These are phyloP conservation scores for Pseudomassariella vexata DNA, from an alignment of 2,329 filamentous ascomycete genomes.

Conservation along the genomic window DNA sequence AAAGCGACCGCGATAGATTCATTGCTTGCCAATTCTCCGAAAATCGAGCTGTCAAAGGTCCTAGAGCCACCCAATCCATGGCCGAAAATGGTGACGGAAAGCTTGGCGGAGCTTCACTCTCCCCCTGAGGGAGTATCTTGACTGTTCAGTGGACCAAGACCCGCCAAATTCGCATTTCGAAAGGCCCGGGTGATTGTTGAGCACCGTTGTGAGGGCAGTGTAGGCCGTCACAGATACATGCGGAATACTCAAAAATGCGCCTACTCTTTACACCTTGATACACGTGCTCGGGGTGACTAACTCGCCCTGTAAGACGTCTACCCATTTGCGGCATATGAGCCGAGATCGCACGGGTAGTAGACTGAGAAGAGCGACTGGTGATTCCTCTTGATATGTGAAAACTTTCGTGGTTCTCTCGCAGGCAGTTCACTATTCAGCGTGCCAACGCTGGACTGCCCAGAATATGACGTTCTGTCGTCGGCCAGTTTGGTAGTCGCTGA, in stretches of 20 bases:
- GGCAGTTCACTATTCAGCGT: constrained; percentile 64
- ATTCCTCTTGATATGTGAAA: constrained; percentile 34
- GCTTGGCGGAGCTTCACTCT: constrained; percentile 26
- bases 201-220: constrained; percentile 52
- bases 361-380: constrained; percentile 56
- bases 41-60: constrained; percentile 57
- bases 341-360: constrained; percentile 56
- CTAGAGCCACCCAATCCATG: constrained; percentile 60
- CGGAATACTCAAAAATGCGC: constrained; percentile 53
- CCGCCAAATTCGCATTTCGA: constrained; percentile 52
- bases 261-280: constrained; percentile 53
- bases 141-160: constrained; percentile 19
- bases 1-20: constrained; percentile 60
- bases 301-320: constrained; percentile 47
- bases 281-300: constrained; percentile 56
- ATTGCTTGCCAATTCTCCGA: constrained; percentile 61
- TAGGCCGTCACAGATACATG: constrained; percentile 42
- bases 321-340: constrained; percentile 26
- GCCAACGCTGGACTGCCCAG: constrained; percentile 62
- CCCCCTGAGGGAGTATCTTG: constrained; percentile 12
- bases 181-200: constrained; percentile 61
- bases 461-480: no score
- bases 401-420: constrained; percentile 31
- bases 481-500: no score
- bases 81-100: constrained; percentile 63